These are phyloP conservation scores for Apostasia ramifera DNA, from an alignment of 106 monocot genomes.

Conservation along the genomic window DNA sequence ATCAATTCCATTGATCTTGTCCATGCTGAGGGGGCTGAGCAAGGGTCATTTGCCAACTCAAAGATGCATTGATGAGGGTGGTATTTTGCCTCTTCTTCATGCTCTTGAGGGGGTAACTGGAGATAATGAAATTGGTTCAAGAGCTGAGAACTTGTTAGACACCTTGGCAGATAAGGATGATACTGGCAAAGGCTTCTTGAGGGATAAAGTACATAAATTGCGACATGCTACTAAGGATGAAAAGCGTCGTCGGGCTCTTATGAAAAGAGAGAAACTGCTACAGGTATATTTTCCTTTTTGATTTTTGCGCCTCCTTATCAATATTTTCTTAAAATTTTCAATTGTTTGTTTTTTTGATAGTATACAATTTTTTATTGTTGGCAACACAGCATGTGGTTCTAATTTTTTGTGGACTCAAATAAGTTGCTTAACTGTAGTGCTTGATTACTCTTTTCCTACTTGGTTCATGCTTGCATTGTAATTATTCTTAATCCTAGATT, in stretches of 20 bases:
- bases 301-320: not conserved
- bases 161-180: conserved; percentile 82
- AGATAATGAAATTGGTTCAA: conserved; percentile 89
- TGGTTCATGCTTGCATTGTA: too few species aligned
- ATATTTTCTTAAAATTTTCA: not conserved
- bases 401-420: too few species aligned
- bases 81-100: conserved; percentile 73
- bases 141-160: conserved; percentile 93
- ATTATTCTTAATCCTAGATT: too few species aligned
- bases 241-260: conserved; percentile 81
- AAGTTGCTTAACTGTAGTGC: too few species aligned
- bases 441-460: too few species aligned
- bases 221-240: conserved; percentile 91
- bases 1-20: conserved; percentile 79
- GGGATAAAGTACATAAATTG: conserved; percentile 59
- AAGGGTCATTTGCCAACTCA: conserved; percentile 89
- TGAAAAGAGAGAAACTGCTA: conserved; percentile 65
- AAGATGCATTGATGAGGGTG: conserved; percentile 67
- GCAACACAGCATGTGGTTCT: too few species aligned
- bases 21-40: conserved; percentile 81
- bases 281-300: conserved; percentile 38
- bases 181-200: conserved; percentile 84
- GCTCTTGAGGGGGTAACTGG: conserved; percentile 85
- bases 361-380: too few species aligned
- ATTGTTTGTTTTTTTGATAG: conserved; percentile 2